These are phyloP conservation scores for Eimeria praecox DNA, from an alignment of 169 alveolate genomes.

Conservation along the genomic window DNA sequence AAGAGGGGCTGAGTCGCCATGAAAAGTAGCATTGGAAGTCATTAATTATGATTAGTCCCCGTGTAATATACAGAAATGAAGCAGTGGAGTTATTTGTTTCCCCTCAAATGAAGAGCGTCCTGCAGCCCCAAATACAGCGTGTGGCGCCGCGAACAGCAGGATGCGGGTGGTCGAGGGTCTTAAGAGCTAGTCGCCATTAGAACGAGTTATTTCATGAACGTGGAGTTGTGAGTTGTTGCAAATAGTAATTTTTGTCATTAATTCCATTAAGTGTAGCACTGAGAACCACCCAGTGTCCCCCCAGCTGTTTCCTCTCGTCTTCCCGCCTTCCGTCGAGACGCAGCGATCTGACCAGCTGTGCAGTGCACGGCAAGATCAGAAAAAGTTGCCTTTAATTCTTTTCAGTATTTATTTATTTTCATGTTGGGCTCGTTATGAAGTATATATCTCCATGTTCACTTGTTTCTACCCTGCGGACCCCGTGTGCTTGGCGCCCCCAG, in stretches of 20 bases:
- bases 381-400: background rate
- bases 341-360: conserved; percentile 19
- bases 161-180: background rate
- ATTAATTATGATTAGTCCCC: background rate
- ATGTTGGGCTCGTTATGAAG: background rate
- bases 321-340: background rate
- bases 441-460: background rate
- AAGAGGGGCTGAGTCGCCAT: background rate
- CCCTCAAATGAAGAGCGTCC: background rate
- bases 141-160: background rate
- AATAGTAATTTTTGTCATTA: background rate
- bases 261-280: background rate
- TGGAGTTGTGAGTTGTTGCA: background rate
- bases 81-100: background rate
- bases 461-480: background rate
- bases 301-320: background rate
- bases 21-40: background rate
- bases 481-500: background rate
- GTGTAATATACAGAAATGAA: background rate
- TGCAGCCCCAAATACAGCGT: background rate
- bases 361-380: background rate
- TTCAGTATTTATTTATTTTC: background rate
- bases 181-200: background rate
- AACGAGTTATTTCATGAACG: background rate
- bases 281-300: background rate